These are phyloP conservation scores for Dipodascus geniculatus DNA, from an alignment of 805 yeast species.

Conservation along the genomic window DNA sequence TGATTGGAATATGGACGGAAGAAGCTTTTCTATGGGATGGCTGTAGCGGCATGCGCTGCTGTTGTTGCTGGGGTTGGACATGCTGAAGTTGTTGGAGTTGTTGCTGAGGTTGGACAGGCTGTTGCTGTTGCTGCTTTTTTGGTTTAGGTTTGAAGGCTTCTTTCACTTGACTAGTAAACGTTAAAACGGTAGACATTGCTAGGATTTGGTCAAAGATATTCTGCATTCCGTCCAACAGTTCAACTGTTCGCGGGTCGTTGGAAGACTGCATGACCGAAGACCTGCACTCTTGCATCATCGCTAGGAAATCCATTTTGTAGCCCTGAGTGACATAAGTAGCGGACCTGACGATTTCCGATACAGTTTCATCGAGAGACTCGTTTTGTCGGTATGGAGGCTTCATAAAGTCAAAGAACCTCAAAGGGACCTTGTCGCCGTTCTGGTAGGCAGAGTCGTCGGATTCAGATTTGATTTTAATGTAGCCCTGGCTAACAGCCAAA, in stretches of 20 bases:
- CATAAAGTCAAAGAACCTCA: conserved; percentile 1
- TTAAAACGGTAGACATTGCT: background rate
- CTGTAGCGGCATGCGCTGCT: too few relatives aligned
- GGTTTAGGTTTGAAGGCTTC: background rate
- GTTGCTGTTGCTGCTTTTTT: background rate
- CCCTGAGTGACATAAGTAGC: background rate
- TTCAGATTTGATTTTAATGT: background rate
- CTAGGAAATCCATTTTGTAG: background rate
- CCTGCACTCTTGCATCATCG: background rate
- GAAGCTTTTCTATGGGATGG: background rate
- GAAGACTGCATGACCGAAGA: background rate
- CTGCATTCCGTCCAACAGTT: background rate
- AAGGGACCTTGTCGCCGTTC: background rate
- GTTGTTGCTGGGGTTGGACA: background rate
- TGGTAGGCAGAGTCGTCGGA: background rate
- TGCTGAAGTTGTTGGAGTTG: background rate
- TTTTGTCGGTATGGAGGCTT: background rate
- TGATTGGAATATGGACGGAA: background rate
- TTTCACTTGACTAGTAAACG: background rate
- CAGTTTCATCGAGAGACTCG: background rate
- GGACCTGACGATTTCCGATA: background rate
- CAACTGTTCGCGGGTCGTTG: background rate
- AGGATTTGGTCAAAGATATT: background rate
- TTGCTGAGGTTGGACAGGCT: background rate
- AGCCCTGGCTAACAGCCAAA: background rate